Evolutionary conservation across 2,329 filamentous ascomycete species (phyloP).

Genomic region (Phialocephala sp.): DNA sequence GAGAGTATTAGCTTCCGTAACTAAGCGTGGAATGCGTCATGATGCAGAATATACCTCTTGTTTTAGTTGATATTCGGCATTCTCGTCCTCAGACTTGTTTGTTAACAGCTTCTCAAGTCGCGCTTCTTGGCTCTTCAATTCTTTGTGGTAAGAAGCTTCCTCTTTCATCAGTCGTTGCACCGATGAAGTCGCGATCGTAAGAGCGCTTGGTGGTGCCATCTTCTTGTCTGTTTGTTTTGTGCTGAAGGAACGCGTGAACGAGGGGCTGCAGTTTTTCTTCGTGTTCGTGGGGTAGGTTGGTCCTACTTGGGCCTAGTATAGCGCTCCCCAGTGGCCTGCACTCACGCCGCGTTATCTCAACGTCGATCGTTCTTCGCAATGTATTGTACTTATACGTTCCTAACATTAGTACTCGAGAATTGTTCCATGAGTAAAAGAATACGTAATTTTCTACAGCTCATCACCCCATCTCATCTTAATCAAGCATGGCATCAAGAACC

Average conservation of each 20-base stretch:
- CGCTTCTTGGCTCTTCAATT: constrained; percentile 76
- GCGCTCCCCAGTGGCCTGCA: not conserved
- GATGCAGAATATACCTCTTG: constrained; percentile 72
- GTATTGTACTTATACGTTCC: too few species aligned
- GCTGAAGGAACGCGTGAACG: not conserved
- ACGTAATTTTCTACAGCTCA: too few species aligned
- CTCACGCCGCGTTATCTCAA: too few species aligned
- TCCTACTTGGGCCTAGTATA: not conserved
- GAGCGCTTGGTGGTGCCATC: constrained; percentile 48
- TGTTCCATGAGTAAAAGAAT: too few species aligned
- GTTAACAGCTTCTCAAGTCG: constrained; percentile 65
- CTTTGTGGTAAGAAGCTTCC: constrained; percentile 87
- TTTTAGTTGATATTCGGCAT: constrained; percentile 78
- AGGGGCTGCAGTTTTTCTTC: not conserved
- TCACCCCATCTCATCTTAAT: too few species aligned
- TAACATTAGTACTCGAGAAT: too few species aligned
- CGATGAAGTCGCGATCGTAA: constrained; percentile 80
- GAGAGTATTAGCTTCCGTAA: constrained; percentile 12
- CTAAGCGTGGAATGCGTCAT: not conserved
- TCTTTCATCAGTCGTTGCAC: constrained; percentile 89
- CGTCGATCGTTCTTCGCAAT: too few species aligned
- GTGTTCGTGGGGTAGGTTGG: not conserved
- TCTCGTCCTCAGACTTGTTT: constrained; percentile 64
- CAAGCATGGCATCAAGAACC: too few species aligned
- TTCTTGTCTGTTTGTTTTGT: not conserved